A percentile compares a stretch with the other conserved stretches of the same genome.
These are phyloP conservation scores for Sporisorium scitamineum DNA, from an alignment of 1,284 basidiomycete species.

Conservation along the genomic window DNA sequence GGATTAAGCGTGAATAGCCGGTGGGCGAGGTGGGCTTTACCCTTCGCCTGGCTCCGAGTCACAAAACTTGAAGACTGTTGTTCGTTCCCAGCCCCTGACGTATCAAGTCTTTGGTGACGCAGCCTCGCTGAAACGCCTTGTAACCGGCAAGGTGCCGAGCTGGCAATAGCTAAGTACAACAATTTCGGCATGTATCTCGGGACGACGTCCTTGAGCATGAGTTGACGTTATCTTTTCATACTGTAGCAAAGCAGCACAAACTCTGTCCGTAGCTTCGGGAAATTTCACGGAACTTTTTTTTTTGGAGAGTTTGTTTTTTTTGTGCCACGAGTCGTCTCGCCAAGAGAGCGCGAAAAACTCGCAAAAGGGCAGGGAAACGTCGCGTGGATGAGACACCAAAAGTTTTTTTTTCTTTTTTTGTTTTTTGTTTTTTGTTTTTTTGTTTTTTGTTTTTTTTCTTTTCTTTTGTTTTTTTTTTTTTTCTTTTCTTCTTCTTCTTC, in stretches of 20 bases:
- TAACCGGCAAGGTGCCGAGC: background rate
- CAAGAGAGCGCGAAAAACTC: conserved; percentile 1
- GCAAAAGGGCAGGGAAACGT: background rate
- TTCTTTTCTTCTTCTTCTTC: background rate
- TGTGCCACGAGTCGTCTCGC: background rate
- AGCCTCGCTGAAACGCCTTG: background rate
- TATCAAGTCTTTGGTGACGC: background rate
- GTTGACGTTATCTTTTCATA: background rate
- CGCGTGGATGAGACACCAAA: background rate
- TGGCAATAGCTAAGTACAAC: too few species aligned
- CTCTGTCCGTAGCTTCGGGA: conserved; percentile 1
- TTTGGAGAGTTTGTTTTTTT: background rate
- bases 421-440: background rate
- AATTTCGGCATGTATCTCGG: too few species aligned
- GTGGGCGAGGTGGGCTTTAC: too few species aligned
- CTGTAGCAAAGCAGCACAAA: too few species aligned
- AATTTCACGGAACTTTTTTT: conserved; percentile 8
- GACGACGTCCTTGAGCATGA: background rate
- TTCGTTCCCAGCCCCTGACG: too few species aligned
- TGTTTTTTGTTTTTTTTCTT: background rate
- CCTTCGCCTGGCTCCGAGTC: background rate
- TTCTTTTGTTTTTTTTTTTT: background rate
- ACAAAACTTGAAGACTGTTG: background rate
- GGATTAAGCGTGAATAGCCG: conserved; percentile 26
- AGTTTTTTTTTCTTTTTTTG: background rate